Base-by-base conservation (phyloP, 2,329 filamentous ascomycete genomes). In the Endocalyx cinctus region DNA sequence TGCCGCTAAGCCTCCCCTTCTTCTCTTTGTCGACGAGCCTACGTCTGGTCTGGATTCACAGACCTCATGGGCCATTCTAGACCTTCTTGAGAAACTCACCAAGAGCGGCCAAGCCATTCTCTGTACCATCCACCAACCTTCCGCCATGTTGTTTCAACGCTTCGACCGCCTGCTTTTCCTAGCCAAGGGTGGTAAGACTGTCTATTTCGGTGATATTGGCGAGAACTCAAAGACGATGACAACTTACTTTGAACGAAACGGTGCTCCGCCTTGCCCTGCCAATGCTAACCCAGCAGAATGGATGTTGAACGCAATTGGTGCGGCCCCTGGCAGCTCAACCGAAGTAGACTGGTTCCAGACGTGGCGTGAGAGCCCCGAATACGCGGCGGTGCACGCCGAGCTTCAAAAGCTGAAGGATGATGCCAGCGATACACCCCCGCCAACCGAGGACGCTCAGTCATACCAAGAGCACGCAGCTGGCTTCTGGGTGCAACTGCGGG, bases 91-190 rank as follows among this genome's bases (percentile, higher is more conserved):
- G 61, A 95, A 94, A 62, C 72, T 96, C 20, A 87, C 87, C 50
- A 84, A 90, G 59, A 84, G 80, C 42, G 89, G 90, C 12, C 87
- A 94, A 57, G 89, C 90, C 32, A 87, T 96, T 60, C 79, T 96
- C n/a, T 95, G 88, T 66, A 96, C 90, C 0, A 96, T 96, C 41
- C 90, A 97, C 59, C 90, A 97, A 60, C 90, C 90, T n/a, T 94
- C 87, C 11, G 88, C 89, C 20, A 88, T 94, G 74, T 72, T 96
- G 33, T 95, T 96, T 69, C 86, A 95, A 58, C 83, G 87, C 38
- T 96, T 92, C 55, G 86, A 92, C 52, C 77, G 84, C 38, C 74
- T 92, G 6, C 70, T 90, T 19, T 87, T 92, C 66, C 66, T 92
- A 12, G 79, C 81, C 20, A 81, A 76, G 52, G 85, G 85, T 35